Base-by-base conservation (phyloP, 192 early-diverging fungal genomes). In the Coemansia erecta region DNA sequence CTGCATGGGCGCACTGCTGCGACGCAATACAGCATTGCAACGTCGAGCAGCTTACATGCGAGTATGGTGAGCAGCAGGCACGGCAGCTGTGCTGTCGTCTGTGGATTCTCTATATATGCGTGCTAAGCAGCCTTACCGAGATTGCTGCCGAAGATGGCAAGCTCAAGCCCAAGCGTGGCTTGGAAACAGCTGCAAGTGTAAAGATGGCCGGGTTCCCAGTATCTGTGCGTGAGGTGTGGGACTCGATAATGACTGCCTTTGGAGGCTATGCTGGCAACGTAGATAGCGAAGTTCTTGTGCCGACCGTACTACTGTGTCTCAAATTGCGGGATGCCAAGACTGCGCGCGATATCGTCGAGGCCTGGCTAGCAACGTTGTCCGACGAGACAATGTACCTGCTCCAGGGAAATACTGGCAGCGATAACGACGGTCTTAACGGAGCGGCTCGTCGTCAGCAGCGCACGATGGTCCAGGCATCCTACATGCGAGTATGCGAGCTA, bases 41-140 rank as follows among this genome's bases (percentile, higher is more conserved):
- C 56, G 61, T 78, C 10, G 65, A 58, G 43, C 46, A 31, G 14
- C 76, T 78, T 8, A 49, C 64, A 21, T 7, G 53, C 61, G 73
- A 77, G 22, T 66, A 67, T 39, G 66, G 69, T 23, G 59, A 68
- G 63, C 61, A 73, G 35, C 70, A 78, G 43, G 69, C 76, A 15
- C 69, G 66, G 13, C 76, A 78, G 62, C 60, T 78, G 56, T 73
- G 76, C 57, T 72, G 69, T 17, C 76, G 76, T 7, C 58, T 73
- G 53, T 78, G 76, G 76, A 78, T 73, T 13, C 70, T 78, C 39
- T 68, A 78, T 37, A 78, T 78, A 19, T 78, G 76, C 58, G 70
- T 73, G 35, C 58, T 78, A 39, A 78, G 76, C 70, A 78, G 70
- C 47, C 42, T 78, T 33, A 50, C 73, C 0, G 73, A 77, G 23